phyloP scores from a whole-genome alignment of 2,329 filamentous ascomycete species.

The Aspergillus terreus region DNA sequence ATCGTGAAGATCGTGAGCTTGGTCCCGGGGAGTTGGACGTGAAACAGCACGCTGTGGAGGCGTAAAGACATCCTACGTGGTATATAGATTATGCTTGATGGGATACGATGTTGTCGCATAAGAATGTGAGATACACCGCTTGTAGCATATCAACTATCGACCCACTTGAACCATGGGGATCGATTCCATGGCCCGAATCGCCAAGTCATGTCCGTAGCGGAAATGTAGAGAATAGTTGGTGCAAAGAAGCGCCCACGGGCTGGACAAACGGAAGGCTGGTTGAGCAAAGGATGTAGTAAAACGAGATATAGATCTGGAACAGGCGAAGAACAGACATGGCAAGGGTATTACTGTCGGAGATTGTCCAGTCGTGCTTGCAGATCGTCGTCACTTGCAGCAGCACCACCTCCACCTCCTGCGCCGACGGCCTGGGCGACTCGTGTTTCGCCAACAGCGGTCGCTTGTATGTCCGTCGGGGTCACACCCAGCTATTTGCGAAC shows the following conservation, averaged over 20 bases:
- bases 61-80: neutral
- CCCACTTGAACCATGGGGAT: neutral
- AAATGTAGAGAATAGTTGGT: neutral
- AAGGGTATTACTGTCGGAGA: conserved; percentile 54
- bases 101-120: neutral
- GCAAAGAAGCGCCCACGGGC: neutral
- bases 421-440: conserved; percentile 80
- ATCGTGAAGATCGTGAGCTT: neutral
- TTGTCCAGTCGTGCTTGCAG: conserved; percentile 91
- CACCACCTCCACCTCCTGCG: conserved; percentile 32
- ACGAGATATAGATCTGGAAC: neutral
- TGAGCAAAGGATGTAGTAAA: neutral
- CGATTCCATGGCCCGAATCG: neutral
- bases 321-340: neutral
- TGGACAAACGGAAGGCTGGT: neutral
- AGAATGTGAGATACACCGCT: no score
- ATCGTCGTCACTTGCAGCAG: conserved; percentile 71
- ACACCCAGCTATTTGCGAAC: conserved; percentile 69
- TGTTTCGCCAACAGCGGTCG: conserved; percentile 66
- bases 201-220: no score
- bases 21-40: neutral
- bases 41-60: neutral
- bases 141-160: neutral
- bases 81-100: neutral
- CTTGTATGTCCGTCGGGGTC: conserved; percentile 79